A percentile compares a stretch with the other conserved stretches of the same genome.
Conservation (phyloP, 768 basidiomycete genomes). For the Coprinopsis marcescibilis region DNA sequence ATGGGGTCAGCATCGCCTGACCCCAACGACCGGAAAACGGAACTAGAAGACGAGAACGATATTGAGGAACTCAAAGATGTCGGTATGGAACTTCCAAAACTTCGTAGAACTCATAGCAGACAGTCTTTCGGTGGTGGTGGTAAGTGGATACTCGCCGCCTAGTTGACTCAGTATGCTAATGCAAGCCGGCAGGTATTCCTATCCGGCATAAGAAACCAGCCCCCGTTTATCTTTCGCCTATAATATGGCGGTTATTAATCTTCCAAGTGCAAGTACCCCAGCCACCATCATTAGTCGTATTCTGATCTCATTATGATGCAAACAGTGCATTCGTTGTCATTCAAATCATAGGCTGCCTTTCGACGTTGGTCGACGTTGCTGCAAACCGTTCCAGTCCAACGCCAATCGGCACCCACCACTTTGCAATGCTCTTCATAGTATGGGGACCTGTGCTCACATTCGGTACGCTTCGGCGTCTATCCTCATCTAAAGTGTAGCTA, state of each 20-base stretch:
- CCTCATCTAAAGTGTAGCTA: slow-evolving; percentile 1
- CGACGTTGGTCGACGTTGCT: slow-evolving; percentile 46
- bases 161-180: too few species aligned
- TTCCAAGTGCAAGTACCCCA: slow-evolving; percentile 45
- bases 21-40: neutral
- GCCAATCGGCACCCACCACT: slow-evolving; percentile 60
- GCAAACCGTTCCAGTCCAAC: slow-evolving; percentile 32
- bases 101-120: slow-evolving; percentile 2
- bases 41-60: slow-evolving; percentile 3
- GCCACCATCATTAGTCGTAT: neutral
- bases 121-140: too few species aligned
- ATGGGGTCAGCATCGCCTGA: neutral
- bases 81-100: too few species aligned
- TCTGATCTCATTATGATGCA: slow-evolving; percentile 12
- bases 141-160: too few species aligned
- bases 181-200: slow-evolving; percentile 9
- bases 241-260: slow-evolving; percentile 46
- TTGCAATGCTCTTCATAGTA: slow-evolving; percentile 50
- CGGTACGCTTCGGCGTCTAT: slow-evolving; percentile 28
- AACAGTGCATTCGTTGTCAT: slow-evolving; percentile 37
- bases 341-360: slow-evolving; percentile 44
- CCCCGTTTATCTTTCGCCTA: slow-evolving; percentile 31
- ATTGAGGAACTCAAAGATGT: slow-evolving; percentile 1
- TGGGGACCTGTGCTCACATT: slow-evolving; percentile 58
- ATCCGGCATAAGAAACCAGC: slow-evolving; percentile 17